Evolutionary conservation across 2,329 filamentous ascomycete genomes (phyloP), one percentile per base, ranked within the genome.

Genomic region (Colletotrichum incanum): DNA sequence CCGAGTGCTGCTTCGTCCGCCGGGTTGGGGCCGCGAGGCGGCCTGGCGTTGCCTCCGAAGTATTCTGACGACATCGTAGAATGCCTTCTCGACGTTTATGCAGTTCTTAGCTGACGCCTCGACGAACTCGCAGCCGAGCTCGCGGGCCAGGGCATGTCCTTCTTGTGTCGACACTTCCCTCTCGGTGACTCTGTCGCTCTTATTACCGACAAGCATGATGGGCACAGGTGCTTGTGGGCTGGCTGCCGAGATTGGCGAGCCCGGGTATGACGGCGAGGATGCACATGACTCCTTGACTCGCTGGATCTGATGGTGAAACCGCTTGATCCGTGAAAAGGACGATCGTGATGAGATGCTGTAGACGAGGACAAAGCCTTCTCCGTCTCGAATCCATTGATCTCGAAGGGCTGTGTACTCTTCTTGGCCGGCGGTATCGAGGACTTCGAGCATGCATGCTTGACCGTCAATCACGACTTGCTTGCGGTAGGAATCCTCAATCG

Each of bases 271-370:
- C 9, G 93, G 92, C 31, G 93, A 94, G 55, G 92, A 91, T 60
- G 92, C 89, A 77, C 91, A 91, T 1, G 95, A 97, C 81, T 98
- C 96, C 85, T 98, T 98, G 78, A 98, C 96, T 79, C 97, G 89
- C 83, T 98, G 95, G 78, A 98, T 98, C 84, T 98, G 96, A 81
- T 96, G 93, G 84, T 98, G 94, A 82, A 98, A 98, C 79, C 93
- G 93, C 83, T 95, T 94, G 86, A 99, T 98, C 81, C 96, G 93
- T 70, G 93, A 92, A 81, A 98, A 98, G 26, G 96, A 98, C 43
- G 95, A 95, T 79, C 96, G 93, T 64, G 96, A 98, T 18, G 96
- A 98, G 84, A 99, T 98, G 86, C 95, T 98, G 87, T 99, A 98
- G 75, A 99, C 96, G 73, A 99, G 89, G 39, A 99, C 94, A 81